phyloP scores from a whole-genome alignment of 495 filamentous ascomycete species.

The Hypoxylon intermedium region DNA sequence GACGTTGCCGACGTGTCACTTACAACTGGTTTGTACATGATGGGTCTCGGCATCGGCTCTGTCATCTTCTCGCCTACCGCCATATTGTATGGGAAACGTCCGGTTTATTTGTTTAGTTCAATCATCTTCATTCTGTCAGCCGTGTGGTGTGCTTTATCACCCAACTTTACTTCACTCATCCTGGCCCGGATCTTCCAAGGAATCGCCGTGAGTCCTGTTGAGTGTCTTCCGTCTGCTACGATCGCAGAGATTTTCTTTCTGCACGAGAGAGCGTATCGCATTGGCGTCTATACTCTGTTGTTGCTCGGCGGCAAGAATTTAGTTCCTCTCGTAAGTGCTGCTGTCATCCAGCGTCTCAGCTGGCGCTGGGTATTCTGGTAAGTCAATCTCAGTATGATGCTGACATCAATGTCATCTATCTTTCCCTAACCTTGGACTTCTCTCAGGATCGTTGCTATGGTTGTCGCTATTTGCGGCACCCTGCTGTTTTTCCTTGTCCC shows the following conservation, averaged over 20 bases:
- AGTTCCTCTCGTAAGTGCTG: slow-evolving; percentile 86
- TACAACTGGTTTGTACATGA: slow-evolving; percentile 94
- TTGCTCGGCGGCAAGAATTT: slow-evolving; percentile 93
- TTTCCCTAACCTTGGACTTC: slow-evolving; percentile 32
- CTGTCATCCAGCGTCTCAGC: slow-evolving; percentile 73
- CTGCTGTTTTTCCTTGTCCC: slow-evolving; percentile 91
- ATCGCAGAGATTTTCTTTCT: slow-evolving; percentile 97
- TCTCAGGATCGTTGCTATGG: slow-evolving; percentile 78
- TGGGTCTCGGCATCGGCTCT: slow-evolving; percentile 87
- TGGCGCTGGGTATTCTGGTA: slow-evolving; percentile 97
- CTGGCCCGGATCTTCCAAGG: slow-evolving; percentile 87
- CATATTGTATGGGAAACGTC: slow-evolving; percentile 88
- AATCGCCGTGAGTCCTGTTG: slow-evolving; percentile 87
- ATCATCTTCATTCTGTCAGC: slow-evolving; percentile 77
- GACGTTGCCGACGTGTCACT: slow-evolving; percentile 78
- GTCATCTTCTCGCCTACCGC: slow-evolving; percentile 88
- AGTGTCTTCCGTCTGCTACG: slow-evolving; percentile 91
- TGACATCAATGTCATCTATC: neutral
- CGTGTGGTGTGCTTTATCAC: slow-evolving; percentile 86
- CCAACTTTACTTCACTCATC: slow-evolving; percentile 79
- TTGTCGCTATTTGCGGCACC: slow-evolving; percentile 76
- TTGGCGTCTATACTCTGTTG: slow-evolving; percentile 94
- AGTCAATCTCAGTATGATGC: slow-evolving; percentile 35
- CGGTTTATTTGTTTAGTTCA: slow-evolving; percentile 84
- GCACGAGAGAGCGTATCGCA: slow-evolving; percentile 90